Evolutionary conservation across 768 basidiomycete species (phyloP), one percentile per base, ranked within the genome.

Genomic region (Trametes cinnabarina): DNA sequence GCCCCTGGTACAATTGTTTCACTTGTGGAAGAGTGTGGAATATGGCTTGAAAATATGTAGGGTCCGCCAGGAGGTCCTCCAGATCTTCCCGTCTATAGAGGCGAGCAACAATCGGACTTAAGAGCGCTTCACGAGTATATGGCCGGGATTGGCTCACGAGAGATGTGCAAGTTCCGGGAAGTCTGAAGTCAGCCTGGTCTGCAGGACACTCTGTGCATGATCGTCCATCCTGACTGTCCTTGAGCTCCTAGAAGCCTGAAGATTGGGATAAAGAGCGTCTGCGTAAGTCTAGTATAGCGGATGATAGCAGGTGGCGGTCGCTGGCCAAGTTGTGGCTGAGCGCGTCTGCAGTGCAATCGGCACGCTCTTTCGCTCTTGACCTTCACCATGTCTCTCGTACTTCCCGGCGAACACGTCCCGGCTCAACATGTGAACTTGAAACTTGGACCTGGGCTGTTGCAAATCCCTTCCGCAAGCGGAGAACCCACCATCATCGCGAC

Each of bases 21-120:
- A 96, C 92, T 25, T 79, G 77, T 2, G 84, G 76, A 10, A 96
- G 73, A 1, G 90, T 84, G 71, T 94, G 88, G 62, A 98, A 88
- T 60, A 90, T 77, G 8, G 94, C 90, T 69, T 95, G 89, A 63
- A 95, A 94, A 70, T 94, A 94, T 15, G 76, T 74, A 0, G 86
- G 88, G 68, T 97, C 92, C 14, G 80, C 78, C 20, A 97, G 74
- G 4, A 97, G 75, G 67, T 95, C 93, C 71, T 97, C 91, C n/a
- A 98, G 79, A 65, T 94, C 93, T 63, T 92, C 88, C 49, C 90
- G 84, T 63, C 93, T 94, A 66, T 11, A 50, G 14, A 25, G 42
- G 40, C 14, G 34, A 34, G n/a, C 11, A 12, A 37, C 5, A 48
- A 19, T n/a, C 17, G 17, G 58, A 54, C 47, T 43, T 22, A 4